Evolutionary conservation across 768 basidiomycete species (phyloP).

Genomic region (Gloeophyllum trabeum): DNA sequence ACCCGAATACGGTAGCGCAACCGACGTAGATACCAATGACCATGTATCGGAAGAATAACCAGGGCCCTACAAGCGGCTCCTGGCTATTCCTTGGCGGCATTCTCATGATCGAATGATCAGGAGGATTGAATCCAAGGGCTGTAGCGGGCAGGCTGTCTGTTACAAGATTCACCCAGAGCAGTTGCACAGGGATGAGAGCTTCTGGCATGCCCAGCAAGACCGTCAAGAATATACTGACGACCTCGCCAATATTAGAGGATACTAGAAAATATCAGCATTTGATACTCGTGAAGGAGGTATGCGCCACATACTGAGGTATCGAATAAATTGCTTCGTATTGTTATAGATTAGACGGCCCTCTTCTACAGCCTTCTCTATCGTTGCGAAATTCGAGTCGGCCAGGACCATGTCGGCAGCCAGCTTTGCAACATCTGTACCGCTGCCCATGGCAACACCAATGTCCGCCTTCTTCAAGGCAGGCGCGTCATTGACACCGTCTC

Average conservation of each 20-base stretch:
- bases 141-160: conserved; percentile 96
- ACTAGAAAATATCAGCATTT: conserved; percentile 28
- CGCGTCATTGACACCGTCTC: conserved; percentile 97
- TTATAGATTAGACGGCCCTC: conserved; percentile 98
- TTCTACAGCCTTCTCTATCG: conserved; percentile 93
- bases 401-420: conserved; percentile 97
- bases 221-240: conserved; percentile 96
- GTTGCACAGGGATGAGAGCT: conserved; percentile 93
- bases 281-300: conserved; percentile 4
- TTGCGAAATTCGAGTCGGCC: conserved; percentile 94
- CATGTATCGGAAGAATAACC: conserved; percentile 96
- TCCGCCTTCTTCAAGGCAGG: conserved; percentile 95
- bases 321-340: conserved; percentile 99
- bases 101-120: conserved; percentile 95
- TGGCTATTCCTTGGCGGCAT: conserved; percentile 83
- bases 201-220: conserved; percentile 99
- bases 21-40: conserved; percentile 92
- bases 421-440: conserved; percentile 97
- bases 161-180: conserved; percentile 97
- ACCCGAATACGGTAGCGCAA: conserved; percentile 90
- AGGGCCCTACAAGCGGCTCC: conserved; percentile 84
- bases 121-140: conserved; percentile 94
- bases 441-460: conserved; percentile 98
- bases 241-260: conserved; percentile 96
- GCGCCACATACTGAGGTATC: conserved; percentile 75